A percentile compares a stretch with the other conserved stretches of the same genome.
phyloP scores from a whole-genome alignment of 768 basidiomycete species.

The Tylopilus sp. region DNA sequence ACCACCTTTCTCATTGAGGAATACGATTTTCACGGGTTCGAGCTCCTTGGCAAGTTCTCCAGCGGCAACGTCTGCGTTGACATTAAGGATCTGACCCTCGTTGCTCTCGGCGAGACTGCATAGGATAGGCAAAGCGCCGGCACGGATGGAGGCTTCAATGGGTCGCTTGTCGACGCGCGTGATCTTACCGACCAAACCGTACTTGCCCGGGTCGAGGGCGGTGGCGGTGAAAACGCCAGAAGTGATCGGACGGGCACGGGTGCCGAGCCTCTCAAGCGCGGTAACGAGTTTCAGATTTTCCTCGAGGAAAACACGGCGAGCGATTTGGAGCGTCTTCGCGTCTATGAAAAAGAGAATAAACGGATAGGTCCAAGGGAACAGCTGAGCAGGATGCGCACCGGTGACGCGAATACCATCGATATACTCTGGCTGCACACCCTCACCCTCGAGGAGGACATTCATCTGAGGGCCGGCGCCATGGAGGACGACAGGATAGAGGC shows the following conservation, averaged over 20 bases:
- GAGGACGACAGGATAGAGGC: constrained; percentile 95
- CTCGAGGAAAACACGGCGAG: constrained; percentile 94
- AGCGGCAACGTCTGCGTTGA: constrained; percentile 98
- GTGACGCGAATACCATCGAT: constrained; percentile 98
- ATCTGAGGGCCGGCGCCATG: constrained; percentile 96
- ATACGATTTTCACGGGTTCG: constrained; percentile 98
- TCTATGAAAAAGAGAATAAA: constrained; percentile 42
- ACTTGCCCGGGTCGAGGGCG: constrained; percentile 92
- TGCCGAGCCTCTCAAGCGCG: constrained; percentile 91
- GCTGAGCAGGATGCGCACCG: constrained; percentile 43
- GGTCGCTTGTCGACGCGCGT: constrained; percentile 94
- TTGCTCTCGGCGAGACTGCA: constrained; percentile 92
- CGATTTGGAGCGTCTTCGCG: constrained; percentile 90
- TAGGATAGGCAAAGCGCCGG: constrained; percentile 93
- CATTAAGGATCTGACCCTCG: constrained; percentile 98
- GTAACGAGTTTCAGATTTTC: constrained; percentile 94
- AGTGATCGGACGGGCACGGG: constrained; percentile 95
- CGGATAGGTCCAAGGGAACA: neutral
- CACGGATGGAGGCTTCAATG: constrained; percentile 93
- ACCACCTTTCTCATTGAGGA: constrained; percentile 97
- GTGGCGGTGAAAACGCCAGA: constrained; percentile 97
- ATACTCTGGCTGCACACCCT: constrained; percentile 94
- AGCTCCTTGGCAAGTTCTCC: constrained; percentile 97
- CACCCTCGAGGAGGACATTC: constrained; percentile 89
- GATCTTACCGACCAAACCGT: constrained; percentile 94